phyloP scores from a whole-genome alignment of 306 rosid genomes.

The Parietaria judaica region DNA sequence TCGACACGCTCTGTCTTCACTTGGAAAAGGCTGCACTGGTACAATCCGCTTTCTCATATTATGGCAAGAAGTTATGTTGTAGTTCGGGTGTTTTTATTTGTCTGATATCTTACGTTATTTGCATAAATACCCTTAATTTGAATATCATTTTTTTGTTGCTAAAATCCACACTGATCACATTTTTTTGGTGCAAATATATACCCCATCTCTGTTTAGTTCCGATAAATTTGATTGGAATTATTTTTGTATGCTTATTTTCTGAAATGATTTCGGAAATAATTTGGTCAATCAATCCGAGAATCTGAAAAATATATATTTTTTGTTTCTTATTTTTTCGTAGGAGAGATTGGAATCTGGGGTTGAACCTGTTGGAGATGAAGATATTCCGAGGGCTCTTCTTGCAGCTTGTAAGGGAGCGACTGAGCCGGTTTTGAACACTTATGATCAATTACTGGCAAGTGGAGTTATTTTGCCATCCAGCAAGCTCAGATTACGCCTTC shows the following conservation, averaged over 20 bases:
- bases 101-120: too few relatives aligned
- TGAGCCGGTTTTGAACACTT: slow-evolving; percentile 84
- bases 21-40: slow-evolving; percentile 97
- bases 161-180: too few relatives aligned
- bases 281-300: too few relatives aligned
- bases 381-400: slow-evolving; percentile 83
- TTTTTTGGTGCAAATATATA: too few relatives aligned
- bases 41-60: slow-evolving; percentile 15
- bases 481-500: slow-evolving; percentile 76
- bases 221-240: too few relatives aligned
- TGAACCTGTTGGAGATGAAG: slow-evolving; percentile 90
- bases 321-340: slow-evolving; percentile 38
- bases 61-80: not conserved
- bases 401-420: slow-evolving; percentile 92
- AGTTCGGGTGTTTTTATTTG: not conserved
- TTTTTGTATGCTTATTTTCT: too few relatives aligned
- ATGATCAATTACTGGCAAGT: slow-evolving; percentile 73
- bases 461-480: slow-evolving; percentile 87
- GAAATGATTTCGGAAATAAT: too few relatives aligned
- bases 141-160: too few relatives aligned
- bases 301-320: too few relatives aligned
- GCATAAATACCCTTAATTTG: too few relatives aligned
- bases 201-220: too few relatives aligned
- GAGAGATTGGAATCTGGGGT: slow-evolving; percentile 71
- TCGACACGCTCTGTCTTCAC: slow-evolving; percentile 80